Evolutionary conservation across 1,284 basidiomycete genomes (phyloP), one percentile per base, ranked within the genome.

Genomic region (Moesziomyces parantarcticus): DNA sequence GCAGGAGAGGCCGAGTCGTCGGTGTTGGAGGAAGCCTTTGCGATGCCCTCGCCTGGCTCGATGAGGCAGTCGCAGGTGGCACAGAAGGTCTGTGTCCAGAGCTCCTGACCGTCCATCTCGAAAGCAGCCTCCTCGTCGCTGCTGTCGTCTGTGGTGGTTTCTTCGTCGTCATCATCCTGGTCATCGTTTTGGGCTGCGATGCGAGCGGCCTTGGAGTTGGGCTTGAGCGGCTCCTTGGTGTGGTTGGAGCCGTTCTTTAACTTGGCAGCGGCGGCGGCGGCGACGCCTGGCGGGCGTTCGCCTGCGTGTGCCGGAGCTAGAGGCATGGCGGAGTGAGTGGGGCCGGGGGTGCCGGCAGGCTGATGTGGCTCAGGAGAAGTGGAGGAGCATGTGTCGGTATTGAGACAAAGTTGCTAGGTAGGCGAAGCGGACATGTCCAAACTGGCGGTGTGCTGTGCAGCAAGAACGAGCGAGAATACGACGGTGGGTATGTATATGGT

Each of bases 101-200:
- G 65, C 49, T 80, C 78, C 52, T 78, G 77, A 21, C 78, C 76
- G 53, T 80, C 78, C 75, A 80, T 80, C 25, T 80, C 75, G 26
- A 80, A 64, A n/a, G 71, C 77, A 20, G 62, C 63, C 4, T 62
- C 75, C 41, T 75, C 72, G 18, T 77, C 77, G 56, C 65, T 64
- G 50, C 62, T 66, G 52, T 77, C 75, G 36, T 64, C 61, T 13
- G 52, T 56, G 23, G 64, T 68, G 18, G 64, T 68, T 29, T 53
- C 49, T 25, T 67, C 54, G 21, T 78, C 75, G 21, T 76, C 65
- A 13, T 64, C 50, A 20, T 53, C 43, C n/a, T 67, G 53, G 45
- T 58, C 46, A 25, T 54, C 44, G 48, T 20, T 25, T 32, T 26
- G 18, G 32, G 29, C 36, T 25, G 46, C 49, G 3, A 44, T 26